phyloP scores from a whole-genome alignment of 805 yeast species.

The Wickerhamiella spandovensis region DNA sequence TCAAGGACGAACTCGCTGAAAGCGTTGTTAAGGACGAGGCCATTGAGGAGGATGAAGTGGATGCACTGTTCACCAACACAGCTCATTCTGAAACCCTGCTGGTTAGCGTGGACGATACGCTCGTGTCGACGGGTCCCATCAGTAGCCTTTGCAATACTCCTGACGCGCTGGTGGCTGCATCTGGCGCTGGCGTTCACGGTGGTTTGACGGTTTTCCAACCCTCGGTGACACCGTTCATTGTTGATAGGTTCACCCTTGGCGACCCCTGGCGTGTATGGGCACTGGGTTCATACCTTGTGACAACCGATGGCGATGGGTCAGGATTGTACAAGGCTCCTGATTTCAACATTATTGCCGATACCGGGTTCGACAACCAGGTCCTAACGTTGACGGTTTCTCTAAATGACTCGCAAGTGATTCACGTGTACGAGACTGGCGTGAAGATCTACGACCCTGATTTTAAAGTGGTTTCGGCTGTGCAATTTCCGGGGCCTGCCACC shows the following conservation, averaged over 20 bases:
- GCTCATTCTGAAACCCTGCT: not conserved
- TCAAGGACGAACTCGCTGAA: not conserved
- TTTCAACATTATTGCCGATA: not conserved
- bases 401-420: not conserved
- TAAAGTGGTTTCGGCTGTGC: not conserved
- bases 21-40: not conserved
- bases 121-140: constrained; percentile 7
- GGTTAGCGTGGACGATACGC: constrained; percentile 3
- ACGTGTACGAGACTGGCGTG: constrained; percentile 1
- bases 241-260: not conserved
- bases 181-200: not conserved
- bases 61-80: not conserved
- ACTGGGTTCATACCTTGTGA: not conserved
- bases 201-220: not conserved
- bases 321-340: not conserved
- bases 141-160: not conserved
- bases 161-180: not conserved
- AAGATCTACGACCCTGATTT: constrained; percentile 1
- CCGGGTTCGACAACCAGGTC: not conserved
- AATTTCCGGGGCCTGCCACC: not conserved
- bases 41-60: not conserved
- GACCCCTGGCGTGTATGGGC: not conserved
- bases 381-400: not conserved
- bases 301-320: not conserved
- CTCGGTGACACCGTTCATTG: not conserved